Conservation (phyloP, 768 basidiomycete genomes). For the Tulasnella sp. region DNA sequence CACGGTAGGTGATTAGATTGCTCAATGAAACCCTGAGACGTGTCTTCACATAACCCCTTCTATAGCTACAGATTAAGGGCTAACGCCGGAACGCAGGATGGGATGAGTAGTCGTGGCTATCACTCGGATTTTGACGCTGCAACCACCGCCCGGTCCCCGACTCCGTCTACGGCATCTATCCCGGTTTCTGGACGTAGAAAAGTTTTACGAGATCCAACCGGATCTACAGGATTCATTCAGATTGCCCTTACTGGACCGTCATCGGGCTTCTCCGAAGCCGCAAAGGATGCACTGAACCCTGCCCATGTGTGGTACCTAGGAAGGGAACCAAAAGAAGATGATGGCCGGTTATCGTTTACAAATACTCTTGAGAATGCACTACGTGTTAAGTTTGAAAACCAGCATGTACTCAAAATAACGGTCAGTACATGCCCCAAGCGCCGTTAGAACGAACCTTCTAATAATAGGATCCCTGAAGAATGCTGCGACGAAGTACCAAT, state of each 20-base stretch:
- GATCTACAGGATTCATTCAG: background rate
- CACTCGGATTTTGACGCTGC: background rate
- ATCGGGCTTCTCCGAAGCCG: background rate
- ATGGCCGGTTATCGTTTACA: background rate
- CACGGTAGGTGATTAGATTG: background rate
- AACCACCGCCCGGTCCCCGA: background rate
- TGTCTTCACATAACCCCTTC: background rate
- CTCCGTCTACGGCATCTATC: background rate
- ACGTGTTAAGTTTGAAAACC: background rate
- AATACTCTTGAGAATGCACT: background rate
- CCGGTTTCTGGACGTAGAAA: background rate
- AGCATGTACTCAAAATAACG: background rate
- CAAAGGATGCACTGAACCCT: background rate
- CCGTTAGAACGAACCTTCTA: background rate
- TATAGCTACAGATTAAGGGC: background rate
- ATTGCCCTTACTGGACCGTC: background rate
- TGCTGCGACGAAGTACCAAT: background rate
- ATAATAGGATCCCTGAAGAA: background rate
- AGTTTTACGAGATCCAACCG: background rate
- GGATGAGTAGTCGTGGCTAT: background rate
- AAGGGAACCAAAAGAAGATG: background rate
- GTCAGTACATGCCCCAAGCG: background rate
- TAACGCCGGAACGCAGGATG: background rate
- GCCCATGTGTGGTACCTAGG: background rate
- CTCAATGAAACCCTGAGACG: background rate